Percentiles rank a stretch among this genome's conserved stretches.
Conservation (phyloP, 139 green algal genomes). For the Coelastrella sp. region DNA sequence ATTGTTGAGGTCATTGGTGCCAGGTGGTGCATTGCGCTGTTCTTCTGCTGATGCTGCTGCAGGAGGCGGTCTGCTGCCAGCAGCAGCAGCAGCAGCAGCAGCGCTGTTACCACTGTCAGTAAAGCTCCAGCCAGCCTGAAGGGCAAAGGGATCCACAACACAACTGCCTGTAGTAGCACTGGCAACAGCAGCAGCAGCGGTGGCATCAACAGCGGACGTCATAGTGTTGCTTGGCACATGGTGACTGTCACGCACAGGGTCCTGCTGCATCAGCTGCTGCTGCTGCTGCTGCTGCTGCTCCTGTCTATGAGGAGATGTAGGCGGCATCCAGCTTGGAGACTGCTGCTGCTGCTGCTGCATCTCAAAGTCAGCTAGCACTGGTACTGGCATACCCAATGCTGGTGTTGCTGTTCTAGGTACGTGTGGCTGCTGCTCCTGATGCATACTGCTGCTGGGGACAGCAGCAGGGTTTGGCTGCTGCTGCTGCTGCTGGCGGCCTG, state of each 20-base stretch:
- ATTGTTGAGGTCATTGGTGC: not conserved
- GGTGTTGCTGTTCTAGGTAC: not conserved
- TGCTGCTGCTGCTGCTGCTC: not conserved
- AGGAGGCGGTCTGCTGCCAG: not conserved
- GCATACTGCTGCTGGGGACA: not conserved
- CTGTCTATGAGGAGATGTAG: too few relatives aligned
- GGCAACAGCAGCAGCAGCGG: slow-evolving; percentile 22
- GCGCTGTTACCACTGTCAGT: too few relatives aligned
- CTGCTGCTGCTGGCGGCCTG: too few relatives aligned
- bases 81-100: too few relatives aligned
- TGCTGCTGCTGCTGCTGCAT: not conserved
- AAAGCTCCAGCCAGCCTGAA: slow-evolving; percentile 11
- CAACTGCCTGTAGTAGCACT: not conserved
- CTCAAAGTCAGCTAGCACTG: not conserved
- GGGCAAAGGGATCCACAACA: slow-evolving; percentile 6
- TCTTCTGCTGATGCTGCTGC: not conserved
- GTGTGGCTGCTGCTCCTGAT: not conserved
- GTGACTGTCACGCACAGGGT: not conserved
- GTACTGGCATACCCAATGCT: not conserved
- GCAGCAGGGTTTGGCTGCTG: too few relatives aligned
- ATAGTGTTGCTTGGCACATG: too few relatives aligned
- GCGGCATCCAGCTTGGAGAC: too few relatives aligned
- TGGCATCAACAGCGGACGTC: too few relatives aligned
- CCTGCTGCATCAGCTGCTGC: not conserved
- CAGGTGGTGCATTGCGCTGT: too few relatives aligned